These are phyloP conservation scores for Adansonia madagascariensis DNA, from an alignment of 441 rosid species.

Conservation along the genomic window DNA sequence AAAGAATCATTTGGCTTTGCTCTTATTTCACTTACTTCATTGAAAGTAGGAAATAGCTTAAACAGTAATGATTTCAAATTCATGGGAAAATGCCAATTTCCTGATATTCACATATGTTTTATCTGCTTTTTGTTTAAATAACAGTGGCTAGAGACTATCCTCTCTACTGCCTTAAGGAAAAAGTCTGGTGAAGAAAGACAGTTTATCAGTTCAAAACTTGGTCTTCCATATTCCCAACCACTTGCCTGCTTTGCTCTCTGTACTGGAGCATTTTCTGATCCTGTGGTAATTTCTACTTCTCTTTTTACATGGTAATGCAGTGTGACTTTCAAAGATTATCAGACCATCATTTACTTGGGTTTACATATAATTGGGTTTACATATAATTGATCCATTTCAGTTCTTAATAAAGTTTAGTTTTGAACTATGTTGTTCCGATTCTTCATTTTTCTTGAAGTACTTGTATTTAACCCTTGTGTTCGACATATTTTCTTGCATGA, in stretches of 20 bases:
- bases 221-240: conserved; percentile 58
- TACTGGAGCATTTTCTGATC: conserved; percentile 83
- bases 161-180: conserved; percentile 76
- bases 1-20: background rate
- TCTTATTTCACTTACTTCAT: background rate
- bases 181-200: conserved; percentile 70
- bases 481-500: too few relatives aligned
- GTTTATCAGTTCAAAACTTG: conserved; percentile 53
- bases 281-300: conserved; percentile 57
- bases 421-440: too few relatives aligned
- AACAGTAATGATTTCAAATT: background rate
- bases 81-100: background rate
- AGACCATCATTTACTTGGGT: background rate
- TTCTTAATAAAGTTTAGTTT: background rate
- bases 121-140: conserved; percentile 27
- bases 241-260: conserved; percentile 80
- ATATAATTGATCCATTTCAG: background rate
- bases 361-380: background rate
- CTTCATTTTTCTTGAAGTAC: too few relatives aligned
- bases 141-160: conserved; percentile 86
- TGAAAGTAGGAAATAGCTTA: background rate
- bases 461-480: too few relatives aligned
- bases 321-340: background rate
- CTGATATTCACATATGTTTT: conserved; percentile 6
- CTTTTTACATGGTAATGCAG: conserved; percentile 1